Base-by-base conservation (phyloP, 1,139 yeast genomes). In the Geotrichum histeridarum region DNA sequence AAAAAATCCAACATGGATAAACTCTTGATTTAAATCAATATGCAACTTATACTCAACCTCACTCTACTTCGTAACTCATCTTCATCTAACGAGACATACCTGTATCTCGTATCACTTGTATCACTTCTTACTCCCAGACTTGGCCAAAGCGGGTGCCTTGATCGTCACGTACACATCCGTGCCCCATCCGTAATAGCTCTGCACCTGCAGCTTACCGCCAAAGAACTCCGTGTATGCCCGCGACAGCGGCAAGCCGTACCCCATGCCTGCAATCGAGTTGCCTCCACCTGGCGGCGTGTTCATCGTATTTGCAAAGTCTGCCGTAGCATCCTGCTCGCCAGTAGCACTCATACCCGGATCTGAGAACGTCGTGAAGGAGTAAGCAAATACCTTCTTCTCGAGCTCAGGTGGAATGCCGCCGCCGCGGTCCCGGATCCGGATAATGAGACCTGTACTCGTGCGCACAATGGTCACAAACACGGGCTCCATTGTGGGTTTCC, bases 191-290 rank as follows among this genome's bases (percentile, higher is more conserved):
- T 81, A 79, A 59, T 89, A 82, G 35, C 86, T 83, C 67, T 90
- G 95, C 39, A 91, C 75, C 42, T 84, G 83, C 59, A 91, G 77
- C 69, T 78, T 80, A 1, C 98, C 98, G 42, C 83, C 83, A 65
- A 84, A 83, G 64, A 83, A 77, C 64, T 81, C 84, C 38, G 84
- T 80, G 63, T 84, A 84, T 0, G 86, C 84, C 63, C 78, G 80
- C 72, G 93, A 87, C 58, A 91, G 73, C 1, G 98, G 98, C 53
- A 91, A 71, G 0, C 99, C 99, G 66, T 89, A 91, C 0, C 99
- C 99, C 87, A 93, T 85, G 0, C 99, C 99, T 0, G 97, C 96
- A 36, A 90, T 88, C 6, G 82, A 78, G 63, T 84, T 81, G 0
- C 85, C 84, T 1, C 84, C 86, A 0, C 90, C 94, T 0, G 94